Base-by-base conservation (phyloP, 2,329 filamentous ascomycete species). In the Penicillium oxalicum region DNA sequence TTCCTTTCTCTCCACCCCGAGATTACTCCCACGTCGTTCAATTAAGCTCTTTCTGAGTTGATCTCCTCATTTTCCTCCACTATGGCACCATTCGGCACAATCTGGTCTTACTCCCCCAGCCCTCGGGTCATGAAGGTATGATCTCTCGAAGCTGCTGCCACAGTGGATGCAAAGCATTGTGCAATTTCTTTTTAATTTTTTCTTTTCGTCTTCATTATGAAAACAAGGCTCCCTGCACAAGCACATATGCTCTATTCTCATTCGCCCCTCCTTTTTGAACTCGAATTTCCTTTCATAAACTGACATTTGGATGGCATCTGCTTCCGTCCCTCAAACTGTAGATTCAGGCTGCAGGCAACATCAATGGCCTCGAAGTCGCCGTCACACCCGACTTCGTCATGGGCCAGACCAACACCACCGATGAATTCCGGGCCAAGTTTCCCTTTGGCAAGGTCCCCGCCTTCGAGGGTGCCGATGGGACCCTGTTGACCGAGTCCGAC, bases 361-460 rank as follows among this genome's bases (percentile, higher is more conserved):
- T 75, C 40, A 76, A 74, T 51, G 68, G 55, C 38, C 52, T 64
- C 18, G 53, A 59, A n/a, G 18, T 65, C 18, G 44, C 48, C 2
- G 29, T 56, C 26, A 58, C 45, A 5, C 61, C 67, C n/a, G 63
- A 63, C 50, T 78, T 76, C 61, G 50, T 62, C 36, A 68, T 74
- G 54, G 60, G 64, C 47, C 61, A 66, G 41, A 70, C 69, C 51
- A 78, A 77, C 67, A 59, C 61, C 38, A 66, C 63, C n/a, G 64
- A 71, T 3, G 73, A 74, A 4, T 79, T 72, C 65, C 61, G 74
- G 11, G 51, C 71, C 62, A 78, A 78, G 55, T 79, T 78, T 63
- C 74, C 76, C 9, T 59, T 76, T 35, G 76, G 75, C 57, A 79
- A 78, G 58, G 71, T 78, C 7, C 77, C 77, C 8, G 70, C 69